Percentiles rank a stretch among this genome's conserved stretches.
Evolutionary conservation across 257 asterid species (phyloP).

Genomic region (Nicotiana paniculata): DNA sequence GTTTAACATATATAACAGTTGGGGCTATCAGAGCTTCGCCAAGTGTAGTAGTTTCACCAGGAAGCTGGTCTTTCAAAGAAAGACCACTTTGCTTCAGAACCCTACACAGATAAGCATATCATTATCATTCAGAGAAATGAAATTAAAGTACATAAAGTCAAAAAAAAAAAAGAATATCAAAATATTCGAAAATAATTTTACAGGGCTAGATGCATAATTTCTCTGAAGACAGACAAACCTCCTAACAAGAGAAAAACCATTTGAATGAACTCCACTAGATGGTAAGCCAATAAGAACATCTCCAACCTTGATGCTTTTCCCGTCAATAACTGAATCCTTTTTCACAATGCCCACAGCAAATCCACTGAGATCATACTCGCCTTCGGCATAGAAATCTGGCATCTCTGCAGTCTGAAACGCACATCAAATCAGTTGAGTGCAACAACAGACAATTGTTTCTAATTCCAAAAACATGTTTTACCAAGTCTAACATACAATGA

Average conservation of each 20-base stretch:
- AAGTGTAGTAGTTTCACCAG: constrained; percentile 52
- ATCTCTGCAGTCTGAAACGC: constrained; percentile 89
- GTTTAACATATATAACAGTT: constrained; percentile 81
- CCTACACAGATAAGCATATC: constrained; percentile 23
- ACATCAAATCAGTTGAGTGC: constrained; percentile 11
- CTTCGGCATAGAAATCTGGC: constrained; percentile 90
- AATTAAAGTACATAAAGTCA: neutral
- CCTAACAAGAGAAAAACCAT: constrained; percentile 87
- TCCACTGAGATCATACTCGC: constrained; percentile 95
- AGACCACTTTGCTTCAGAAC: constrained; percentile 73
- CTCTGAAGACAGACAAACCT: constrained; percentile 35
- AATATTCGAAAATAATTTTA: neutral
- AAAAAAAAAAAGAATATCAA: neutral
- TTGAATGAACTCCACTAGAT: constrained; percentile 96
- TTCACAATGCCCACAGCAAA: constrained; percentile 84
- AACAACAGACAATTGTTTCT: neutral
- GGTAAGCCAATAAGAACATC: constrained; percentile 87
- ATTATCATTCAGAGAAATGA: no score
- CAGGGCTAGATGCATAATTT: neutral
- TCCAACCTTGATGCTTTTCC: constrained; percentile 62
- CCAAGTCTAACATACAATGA: neutral
- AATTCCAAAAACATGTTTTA: neutral
- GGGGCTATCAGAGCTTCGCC: constrained; percentile 96
- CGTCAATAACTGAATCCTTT: constrained; percentile 74
- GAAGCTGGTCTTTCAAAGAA: constrained; percentile 60